Percentiles rank a stretch among this genome's conserved stretches.
Conservation (phyloP, 805 yeast genomes). For the Zygosaccharomyces pseudorouxii region DNA sequence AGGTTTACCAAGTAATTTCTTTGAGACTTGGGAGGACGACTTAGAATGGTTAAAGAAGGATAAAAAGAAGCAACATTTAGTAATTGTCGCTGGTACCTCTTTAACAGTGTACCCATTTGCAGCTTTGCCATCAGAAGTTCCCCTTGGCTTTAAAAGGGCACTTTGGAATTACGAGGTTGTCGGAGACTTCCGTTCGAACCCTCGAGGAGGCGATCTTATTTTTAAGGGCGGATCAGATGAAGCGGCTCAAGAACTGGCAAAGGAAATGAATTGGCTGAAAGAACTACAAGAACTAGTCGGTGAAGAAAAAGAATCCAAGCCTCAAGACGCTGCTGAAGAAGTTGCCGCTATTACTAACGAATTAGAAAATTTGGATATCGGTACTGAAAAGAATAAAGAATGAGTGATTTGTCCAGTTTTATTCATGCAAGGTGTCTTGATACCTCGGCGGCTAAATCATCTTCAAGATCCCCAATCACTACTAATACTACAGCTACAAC, state of each 20-base stretch:
- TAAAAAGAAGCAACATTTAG: conserved; percentile 51
- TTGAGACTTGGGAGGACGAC: conserved; percentile 61
- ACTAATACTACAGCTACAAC: not conserved
- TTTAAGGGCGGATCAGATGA: conserved; percentile 60
- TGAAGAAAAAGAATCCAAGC: conserved; percentile 7
- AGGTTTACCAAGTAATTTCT: conserved; percentile 66
- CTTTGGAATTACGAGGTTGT: conserved; percentile 72
- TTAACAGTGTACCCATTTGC: conserved; percentile 91
- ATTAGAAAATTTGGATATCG: conserved; percentile 14
- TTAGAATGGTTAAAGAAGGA: conserved; percentile 37
- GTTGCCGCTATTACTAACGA: conserved; percentile 14
- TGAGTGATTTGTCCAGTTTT: conserved; percentile 20
- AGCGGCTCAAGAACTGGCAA: conserved; percentile 52
- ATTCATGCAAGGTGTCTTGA: conserved; percentile 13
- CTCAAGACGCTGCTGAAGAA: conserved; percentile 9
- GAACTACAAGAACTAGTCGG: conserved; percentile 45
- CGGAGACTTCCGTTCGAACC: conserved; percentile 58
- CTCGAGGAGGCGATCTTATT: conserved; percentile 58
- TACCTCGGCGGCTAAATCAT: conserved; percentile 11
- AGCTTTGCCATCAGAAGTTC: conserved; percentile 64
- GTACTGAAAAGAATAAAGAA: conserved; percentile 1
- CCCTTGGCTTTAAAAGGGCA: conserved; percentile 47
- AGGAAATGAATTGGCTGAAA: conserved; percentile 58
- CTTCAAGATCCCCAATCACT: not conserved
- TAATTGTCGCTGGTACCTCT: conserved; percentile 90